phyloP scores from a whole-genome alignment of 805 yeast species.

The Vanderwaltozyma polyspora region DNA sequence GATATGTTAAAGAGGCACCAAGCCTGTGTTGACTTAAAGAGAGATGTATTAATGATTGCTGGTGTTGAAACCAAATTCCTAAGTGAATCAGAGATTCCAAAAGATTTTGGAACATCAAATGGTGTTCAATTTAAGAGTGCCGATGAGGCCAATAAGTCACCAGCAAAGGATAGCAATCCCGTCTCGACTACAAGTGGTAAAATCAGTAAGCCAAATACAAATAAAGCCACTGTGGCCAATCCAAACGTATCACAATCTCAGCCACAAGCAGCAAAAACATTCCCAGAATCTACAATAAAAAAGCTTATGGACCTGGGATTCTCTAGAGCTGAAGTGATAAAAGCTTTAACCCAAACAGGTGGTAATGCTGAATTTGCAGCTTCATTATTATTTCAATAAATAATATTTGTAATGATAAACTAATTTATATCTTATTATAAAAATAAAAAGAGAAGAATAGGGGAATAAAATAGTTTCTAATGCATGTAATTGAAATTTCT shows the following conservation, averaged over 20 bases:
- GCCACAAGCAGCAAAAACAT: constrained; percentile 3
- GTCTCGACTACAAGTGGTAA: background rate
- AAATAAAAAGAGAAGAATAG: background rate
- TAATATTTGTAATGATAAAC: background rate
- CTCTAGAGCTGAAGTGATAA: constrained; percentile 45
- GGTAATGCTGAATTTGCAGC: constrained; percentile 88
- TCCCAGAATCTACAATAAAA: constrained; percentile 30
- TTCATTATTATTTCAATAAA: constrained; percentile 43
- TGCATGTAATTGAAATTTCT: background rate
- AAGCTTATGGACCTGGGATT: constrained; percentile 64
- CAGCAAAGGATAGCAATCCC: too few species aligned
- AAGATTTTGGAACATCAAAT: constrained; percentile 11
- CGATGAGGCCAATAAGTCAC: background rate
- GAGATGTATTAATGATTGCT: constrained; percentile 58
- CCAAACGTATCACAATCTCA: background rate
- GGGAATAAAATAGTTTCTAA: background rate
- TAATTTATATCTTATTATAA: background rate
- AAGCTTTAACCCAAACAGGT: constrained; percentile 52
- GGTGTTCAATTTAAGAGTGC: background rate
- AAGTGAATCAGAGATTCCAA: constrained; percentile 59
- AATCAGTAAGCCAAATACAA: background rate
- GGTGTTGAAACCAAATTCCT: constrained; percentile 62
- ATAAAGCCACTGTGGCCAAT: background rate
- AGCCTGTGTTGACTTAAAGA: constrained; percentile 64
- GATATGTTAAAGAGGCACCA: constrained; percentile 87